phyloP scores from a whole-genome alignment of 345 rosid genomes.

The Eucalyptus caleyi region DNA sequence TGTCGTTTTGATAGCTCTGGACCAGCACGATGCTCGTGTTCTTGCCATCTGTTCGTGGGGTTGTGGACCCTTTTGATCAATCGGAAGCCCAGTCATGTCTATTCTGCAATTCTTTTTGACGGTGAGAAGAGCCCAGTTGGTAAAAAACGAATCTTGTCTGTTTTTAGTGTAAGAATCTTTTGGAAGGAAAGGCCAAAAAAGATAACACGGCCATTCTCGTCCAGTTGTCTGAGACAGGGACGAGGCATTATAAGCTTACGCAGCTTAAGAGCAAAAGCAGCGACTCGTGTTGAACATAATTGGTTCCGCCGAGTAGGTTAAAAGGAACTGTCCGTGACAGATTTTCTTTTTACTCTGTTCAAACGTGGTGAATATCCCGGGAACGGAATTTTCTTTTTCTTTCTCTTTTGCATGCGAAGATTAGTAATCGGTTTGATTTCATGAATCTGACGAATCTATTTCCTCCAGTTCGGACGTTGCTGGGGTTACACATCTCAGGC shows the following conservation, averaged over 20 bases:
- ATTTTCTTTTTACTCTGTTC: not conserved
- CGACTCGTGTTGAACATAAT: not conserved
- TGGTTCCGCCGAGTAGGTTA: not conserved
- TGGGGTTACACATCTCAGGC: conserved; percentile 10
- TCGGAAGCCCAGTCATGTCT: not conserved
- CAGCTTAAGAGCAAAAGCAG: not conserved
- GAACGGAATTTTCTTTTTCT: not conserved
- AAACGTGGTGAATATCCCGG: not conserved
- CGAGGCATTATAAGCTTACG: not conserved
- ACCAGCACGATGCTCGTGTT: not conserved
- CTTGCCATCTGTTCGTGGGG: not conserved
- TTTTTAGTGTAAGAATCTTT: not conserved
- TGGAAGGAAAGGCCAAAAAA: not conserved
- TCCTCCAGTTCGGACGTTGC: conserved; percentile 14
- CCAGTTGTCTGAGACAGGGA: not conserved
- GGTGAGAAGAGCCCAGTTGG: not conserved
- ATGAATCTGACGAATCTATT: not conserved
- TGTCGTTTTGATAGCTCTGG: not conserved
- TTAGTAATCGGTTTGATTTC: not conserved
- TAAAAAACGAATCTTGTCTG: not conserved
- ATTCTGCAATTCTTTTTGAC: not conserved
- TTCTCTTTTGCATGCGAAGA: not conserved
- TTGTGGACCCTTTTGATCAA: not conserved
- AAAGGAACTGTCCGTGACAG: not conserved
- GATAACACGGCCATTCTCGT: not conserved